phyloP scores from a whole-genome alignment of 73 alveolate species.

The Breviolum minutum region DNA sequence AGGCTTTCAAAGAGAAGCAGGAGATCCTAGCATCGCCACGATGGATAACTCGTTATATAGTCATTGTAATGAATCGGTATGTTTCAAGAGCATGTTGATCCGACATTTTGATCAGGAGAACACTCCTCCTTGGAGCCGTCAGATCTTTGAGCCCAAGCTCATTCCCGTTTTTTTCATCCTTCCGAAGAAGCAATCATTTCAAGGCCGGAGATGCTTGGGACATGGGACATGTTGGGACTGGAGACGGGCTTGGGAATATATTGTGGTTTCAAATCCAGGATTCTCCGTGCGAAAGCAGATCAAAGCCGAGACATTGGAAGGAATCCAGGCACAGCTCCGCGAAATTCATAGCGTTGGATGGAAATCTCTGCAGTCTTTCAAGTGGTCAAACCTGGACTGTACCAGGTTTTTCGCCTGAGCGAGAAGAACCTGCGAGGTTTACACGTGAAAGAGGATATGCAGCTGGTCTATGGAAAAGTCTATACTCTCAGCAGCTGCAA shows the following conservation, averaged over 20 bases:
- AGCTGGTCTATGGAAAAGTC: conserved; percentile 1
- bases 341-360: no score
- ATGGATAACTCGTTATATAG: neutral
- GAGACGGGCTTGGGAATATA: neutral
- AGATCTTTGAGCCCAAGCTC: conserved; percentile 3
- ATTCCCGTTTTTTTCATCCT: conserved; percentile 17
- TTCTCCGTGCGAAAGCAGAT: neutral
- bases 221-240: neutral
- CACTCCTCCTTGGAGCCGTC: conserved; percentile 20
- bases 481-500: conserved; percentile 20
- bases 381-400: neutral
- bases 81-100: neutral
- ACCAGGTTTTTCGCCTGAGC: conserved; percentile 36
- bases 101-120: neutral
- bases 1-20: conserved; percentile 5
- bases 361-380: no score
- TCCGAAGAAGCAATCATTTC: neutral
- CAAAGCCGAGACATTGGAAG: neutral
- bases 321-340: neutral
- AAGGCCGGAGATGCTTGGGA: neutral
- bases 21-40: neutral
- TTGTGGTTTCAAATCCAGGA: neutral
- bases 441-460: neutral
- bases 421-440: conserved; percentile 5
- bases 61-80: neutral